phyloP scores from a whole-genome alignment of 352 stramenopile species.

The Blastocystis sp. region DNA sequence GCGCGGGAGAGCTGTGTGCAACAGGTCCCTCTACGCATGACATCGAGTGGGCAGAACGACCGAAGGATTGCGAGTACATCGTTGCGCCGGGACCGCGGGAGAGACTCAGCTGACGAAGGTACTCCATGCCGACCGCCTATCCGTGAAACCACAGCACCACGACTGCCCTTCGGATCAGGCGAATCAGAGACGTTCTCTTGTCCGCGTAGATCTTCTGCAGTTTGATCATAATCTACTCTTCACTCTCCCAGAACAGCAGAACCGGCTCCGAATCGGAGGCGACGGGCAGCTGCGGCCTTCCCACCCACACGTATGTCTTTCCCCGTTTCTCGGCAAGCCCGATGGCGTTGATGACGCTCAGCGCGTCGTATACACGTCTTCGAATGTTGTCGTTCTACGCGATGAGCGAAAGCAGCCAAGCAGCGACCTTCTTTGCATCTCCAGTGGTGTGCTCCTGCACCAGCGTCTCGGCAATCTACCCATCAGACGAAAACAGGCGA shows the following conservation, averaged over 20 bases:
- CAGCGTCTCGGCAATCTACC: slow-evolving; percentile 33
- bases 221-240: neutral
- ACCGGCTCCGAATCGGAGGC: neutral
- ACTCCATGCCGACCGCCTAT: slow-evolving; percentile 20
- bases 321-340: slow-evolving; percentile 23
- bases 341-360: slow-evolving; percentile 41
- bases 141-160: neutral
- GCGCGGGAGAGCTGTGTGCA: neutral
- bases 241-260: neutral
- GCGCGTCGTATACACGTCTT: slow-evolving; percentile 31
- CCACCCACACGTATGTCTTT: slow-evolving; percentile 15
- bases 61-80: neutral
- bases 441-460: slow-evolving; percentile 26
- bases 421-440: slow-evolving; percentile 10
- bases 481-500: neutral
- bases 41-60: too few relatives aligned
- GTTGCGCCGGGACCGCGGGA: neutral
- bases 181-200: neutral
- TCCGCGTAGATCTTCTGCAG: neutral
- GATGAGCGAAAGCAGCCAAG: neutral
- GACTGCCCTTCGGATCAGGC: neutral
- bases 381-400: slow-evolving; percentile 39
- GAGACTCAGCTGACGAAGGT: neutral
- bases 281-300: neutral
- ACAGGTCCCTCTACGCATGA: too few relatives aligned